Conservation (phyloP, 2,329 filamentous ascomycete species). For the Trichocomaceae sp. region DNA sequence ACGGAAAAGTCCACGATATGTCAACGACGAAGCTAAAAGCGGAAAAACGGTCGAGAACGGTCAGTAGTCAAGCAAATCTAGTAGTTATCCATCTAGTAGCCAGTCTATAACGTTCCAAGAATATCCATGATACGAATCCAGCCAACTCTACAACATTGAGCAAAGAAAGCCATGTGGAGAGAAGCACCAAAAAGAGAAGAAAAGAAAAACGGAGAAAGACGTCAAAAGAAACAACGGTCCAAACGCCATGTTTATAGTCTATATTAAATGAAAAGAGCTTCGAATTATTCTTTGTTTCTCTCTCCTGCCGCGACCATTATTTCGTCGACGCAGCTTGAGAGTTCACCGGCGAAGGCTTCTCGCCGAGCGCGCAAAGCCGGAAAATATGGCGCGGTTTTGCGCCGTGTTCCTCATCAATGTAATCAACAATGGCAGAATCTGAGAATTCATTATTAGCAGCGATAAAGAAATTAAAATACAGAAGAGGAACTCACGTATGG, state of each 20-base stretch:
- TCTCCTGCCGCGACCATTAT: background rate
- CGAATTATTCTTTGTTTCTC: background rate
- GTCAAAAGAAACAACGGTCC: background rate
- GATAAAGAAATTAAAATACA: background rate
- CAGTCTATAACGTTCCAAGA: background rate
- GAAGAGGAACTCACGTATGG: conserved; percentile 37
- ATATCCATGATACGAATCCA: background rate
- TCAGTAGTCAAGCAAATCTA: background rate
- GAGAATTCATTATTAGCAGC: conserved; percentile 14
- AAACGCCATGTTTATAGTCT: background rate
- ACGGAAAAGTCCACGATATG: background rate
- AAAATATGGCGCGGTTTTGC: conserved; percentile 46
- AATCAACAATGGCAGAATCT: conserved; percentile 48
- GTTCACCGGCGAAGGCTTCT: conserved; percentile 43
- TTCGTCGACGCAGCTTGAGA: background rate
- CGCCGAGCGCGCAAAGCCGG: conserved; percentile 44
- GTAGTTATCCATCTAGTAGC: background rate
- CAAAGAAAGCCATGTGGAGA: background rate
- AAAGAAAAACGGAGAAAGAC: too few species aligned
- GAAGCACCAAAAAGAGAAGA: too few species aligned
- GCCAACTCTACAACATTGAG: background rate
- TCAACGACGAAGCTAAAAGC: background rate
- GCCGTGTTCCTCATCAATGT: conserved; percentile 40
- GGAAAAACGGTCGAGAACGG: background rate
- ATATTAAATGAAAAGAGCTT: background rate